phyloP scores from a whole-genome alignment of 306 rosid species.

The Lathyrus tuberosus region DNA sequence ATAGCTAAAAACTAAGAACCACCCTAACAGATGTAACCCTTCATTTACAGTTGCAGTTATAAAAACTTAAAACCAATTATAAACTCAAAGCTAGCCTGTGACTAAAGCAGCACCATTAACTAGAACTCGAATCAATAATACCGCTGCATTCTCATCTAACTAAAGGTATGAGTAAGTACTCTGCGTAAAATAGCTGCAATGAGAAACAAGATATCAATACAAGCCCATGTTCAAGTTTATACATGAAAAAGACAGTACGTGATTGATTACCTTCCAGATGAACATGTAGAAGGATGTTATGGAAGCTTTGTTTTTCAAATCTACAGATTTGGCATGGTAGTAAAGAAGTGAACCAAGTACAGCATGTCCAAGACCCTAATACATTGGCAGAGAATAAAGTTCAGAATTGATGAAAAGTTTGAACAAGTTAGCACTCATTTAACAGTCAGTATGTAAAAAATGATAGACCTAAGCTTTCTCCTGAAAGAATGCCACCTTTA shows the following conservation, averaged over 20 bases:
- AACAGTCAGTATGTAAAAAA: not conserved
- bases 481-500: slow-evolving; percentile 24
- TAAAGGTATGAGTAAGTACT: slow-evolving; percentile 81
- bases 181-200: slow-evolving; percentile 88
- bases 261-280: slow-evolving; percentile 83
- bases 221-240: not conserved
- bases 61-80: slow-evolving; percentile 3
- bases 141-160: slow-evolving; percentile 60
- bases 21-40: slow-evolving; percentile 5
- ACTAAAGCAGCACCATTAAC: slow-evolving; percentile 18
- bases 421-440: slow-evolving; percentile 11
- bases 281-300: slow-evolving; percentile 87
- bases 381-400: slow-evolving; percentile 37
- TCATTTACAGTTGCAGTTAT: slow-evolving; percentile 33
- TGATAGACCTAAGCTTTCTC: slow-evolving; percentile 39
- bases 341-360: slow-evolving; percentile 69
- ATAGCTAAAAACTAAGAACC: not conserved
- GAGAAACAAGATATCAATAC: slow-evolving; percentile 35
- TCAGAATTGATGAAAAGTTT: slow-evolving; percentile 25
- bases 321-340: slow-evolving; percentile 80
- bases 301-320: slow-evolving; percentile 80
- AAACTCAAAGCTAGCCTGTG: slow-evolving; percentile 9
- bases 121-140: slow-evolving; percentile 15
- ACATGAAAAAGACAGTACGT: not conserved
- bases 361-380: slow-evolving; percentile 76